Conservation (phyloP, 2,329 filamentous ascomycete species). For the Penicillium sp. region DNA sequence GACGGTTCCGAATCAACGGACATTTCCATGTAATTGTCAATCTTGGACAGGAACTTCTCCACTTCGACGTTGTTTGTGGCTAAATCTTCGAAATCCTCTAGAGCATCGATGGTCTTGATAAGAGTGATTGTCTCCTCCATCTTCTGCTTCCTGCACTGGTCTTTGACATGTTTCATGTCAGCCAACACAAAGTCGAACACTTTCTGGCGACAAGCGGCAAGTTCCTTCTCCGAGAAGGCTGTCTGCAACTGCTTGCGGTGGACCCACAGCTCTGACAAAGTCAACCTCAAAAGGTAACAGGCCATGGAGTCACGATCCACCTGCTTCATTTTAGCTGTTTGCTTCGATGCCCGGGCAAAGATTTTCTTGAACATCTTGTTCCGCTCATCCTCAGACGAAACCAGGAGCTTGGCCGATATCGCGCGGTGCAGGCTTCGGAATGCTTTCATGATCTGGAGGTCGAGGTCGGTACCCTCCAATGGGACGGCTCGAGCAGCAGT, state of each 20-base stretch:
- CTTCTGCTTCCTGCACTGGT: conserved; percentile 37
- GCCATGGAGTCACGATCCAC: conserved; percentile 38
- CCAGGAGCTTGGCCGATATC: conserved; percentile 37
- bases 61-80: conserved; percentile 35
- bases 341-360: conserved; percentile 32
- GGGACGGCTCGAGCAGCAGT: conserved; percentile 37
- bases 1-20: conserved; percentile 33
- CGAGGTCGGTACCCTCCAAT: conserved; percentile 32
- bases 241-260: conserved; percentile 33
- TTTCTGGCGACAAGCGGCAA: conserved; percentile 34
- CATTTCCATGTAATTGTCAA: conserved; percentile 38
- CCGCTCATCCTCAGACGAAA: conserved; percentile 37
- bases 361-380: conserved; percentile 37
- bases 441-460: conserved; percentile 38
- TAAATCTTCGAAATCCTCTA: conserved; percentile 44
- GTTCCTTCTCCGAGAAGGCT: conserved; percentile 31
- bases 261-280: conserved; percentile 36
- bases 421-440: conserved; percentile 40
- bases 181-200: conserved; percentile 36
- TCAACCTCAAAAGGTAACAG: conserved; percentile 38
- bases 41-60: conserved; percentile 37
- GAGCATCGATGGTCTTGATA: conserved; percentile 39
- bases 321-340: conserved; percentile 32
- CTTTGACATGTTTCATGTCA: conserved; percentile 38
- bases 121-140: conserved; percentile 36